phyloP scores from a whole-genome alignment of 805 yeast genomes.

The Vanderwaltozyma verrucispora region DNA sequence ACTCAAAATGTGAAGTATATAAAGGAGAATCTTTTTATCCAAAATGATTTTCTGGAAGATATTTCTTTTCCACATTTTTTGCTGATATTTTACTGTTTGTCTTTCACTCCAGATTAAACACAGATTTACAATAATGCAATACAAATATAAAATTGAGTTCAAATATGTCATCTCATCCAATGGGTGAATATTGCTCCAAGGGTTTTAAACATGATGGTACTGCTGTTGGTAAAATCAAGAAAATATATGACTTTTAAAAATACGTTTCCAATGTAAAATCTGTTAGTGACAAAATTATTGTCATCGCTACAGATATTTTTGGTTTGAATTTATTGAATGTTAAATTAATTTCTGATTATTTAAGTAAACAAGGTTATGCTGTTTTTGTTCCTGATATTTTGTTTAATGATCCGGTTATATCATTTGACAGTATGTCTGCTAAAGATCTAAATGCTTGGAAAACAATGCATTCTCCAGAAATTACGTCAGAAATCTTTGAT shows the following conservation, averaged over 20 bases:
- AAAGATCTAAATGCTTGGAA: slow-evolving; percentile 39
- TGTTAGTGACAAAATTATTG: slow-evolving; percentile 38
- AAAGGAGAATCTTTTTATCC: no score
- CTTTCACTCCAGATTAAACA: no score
- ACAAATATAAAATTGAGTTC: no score
- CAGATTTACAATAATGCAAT: no score
- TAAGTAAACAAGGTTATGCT: slow-evolving; percentile 51
- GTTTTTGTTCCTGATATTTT: slow-evolving; percentile 70
- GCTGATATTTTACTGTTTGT: no score
- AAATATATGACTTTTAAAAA: slow-evolving; percentile 35
- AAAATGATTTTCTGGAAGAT: no score
- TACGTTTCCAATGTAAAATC: slow-evolving; percentile 38
- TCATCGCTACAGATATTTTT: slow-evolving; percentile 58
- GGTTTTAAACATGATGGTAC: slow-evolving; percentile 40
- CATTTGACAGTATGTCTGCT: slow-evolving; percentile 23
- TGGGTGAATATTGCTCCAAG: slow-evolving; percentile 38
- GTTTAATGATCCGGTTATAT: slow-evolving; percentile 31
- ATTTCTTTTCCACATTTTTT: no score
- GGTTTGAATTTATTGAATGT: slow-evolving; percentile 53
- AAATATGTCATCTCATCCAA: slow-evolving; percentile 41
- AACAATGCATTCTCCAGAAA: slow-evolving; percentile 37
- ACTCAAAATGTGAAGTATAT: no score
- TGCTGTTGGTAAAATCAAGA: slow-evolving; percentile 34
- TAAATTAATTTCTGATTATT: slow-evolving; percentile 52
- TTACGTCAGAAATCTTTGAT: slow-evolving; percentile 39